Evolutionary conservation across 495 filamentous ascomycete genomes (phyloP).

Genomic region (Tuber magnatum): DNA sequence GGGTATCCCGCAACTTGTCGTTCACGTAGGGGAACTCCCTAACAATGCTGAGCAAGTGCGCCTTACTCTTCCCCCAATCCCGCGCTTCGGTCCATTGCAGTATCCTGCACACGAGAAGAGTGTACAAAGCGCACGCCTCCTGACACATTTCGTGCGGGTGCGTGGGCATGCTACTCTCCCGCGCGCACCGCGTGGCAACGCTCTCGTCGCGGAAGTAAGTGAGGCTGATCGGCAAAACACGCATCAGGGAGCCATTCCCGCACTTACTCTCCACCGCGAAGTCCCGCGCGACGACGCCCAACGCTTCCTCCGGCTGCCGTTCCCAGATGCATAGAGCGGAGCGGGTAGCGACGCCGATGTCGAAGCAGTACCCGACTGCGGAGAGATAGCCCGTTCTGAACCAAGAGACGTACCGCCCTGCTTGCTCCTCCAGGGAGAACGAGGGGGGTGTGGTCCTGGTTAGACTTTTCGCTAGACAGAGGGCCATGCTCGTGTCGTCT

Average conservation of each 20-base stretch:
- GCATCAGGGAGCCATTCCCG: slow-evolving; percentile 49
- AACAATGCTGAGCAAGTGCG: slow-evolving; percentile 17
- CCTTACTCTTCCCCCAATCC: slow-evolving; percentile 11
- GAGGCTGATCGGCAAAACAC: slow-evolving; percentile 44
- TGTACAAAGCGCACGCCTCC: slow-evolving; percentile 47
- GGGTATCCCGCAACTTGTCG: slow-evolving; percentile 25
- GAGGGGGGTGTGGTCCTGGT: slow-evolving; percentile 32
- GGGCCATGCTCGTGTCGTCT: slow-evolving; percentile 48
- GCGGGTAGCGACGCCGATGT: slow-evolving; percentile 44
- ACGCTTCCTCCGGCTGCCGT: slow-evolving; percentile 6
- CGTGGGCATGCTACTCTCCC: slow-evolving; percentile 40
- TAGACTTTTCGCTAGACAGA: slow-evolving; percentile 46
- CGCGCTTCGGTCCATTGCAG: slow-evolving; percentile 4
- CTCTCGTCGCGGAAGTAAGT: slow-evolving; percentile 33
- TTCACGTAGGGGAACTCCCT: slow-evolving; percentile 33
- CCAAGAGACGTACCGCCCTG: slow-evolving; percentile 45
- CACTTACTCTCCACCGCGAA: slow-evolving; percentile 32
- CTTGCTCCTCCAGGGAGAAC: slow-evolving; percentile 33
- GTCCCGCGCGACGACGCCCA: slow-evolving; percentile 11
- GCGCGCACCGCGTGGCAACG: slow-evolving; percentile 39
- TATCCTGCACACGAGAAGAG: slow-evolving; percentile 34
- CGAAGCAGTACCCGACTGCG: slow-evolving; percentile 43
- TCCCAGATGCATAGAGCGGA: slow-evolving; percentile 43
- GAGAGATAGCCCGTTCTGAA: slow-evolving; percentile 43
- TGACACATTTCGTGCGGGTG: slow-evolving; percentile 45